Evolutionary conservation across 2,329 filamentous ascomycete species (phyloP), one percentile per base, ranked within the genome.

Genomic region (Epichloe amarillans): DNA sequence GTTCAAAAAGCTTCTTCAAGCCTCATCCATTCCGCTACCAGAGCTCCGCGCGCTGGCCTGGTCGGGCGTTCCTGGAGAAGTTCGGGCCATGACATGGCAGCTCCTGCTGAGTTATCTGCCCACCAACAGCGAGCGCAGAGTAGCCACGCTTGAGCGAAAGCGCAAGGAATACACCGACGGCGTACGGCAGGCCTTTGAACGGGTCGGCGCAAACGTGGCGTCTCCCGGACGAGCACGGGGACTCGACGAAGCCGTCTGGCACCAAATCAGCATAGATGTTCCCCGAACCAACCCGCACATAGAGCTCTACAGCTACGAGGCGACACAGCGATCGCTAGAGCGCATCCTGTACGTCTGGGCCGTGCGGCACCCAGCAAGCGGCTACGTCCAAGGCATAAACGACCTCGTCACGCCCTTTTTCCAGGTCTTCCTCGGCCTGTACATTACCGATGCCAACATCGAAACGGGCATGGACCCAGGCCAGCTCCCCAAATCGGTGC

Each of bases 61-160:
- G 93, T 93, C 90, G 49, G 93, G 93, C 12, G 79, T 97, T 37
- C 94, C 93, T 0, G 84, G 88, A 60, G 94, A 98, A 70, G 89
- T 98, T 17, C 87, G 94, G 51, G 88, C 93, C 47, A 96, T 98
- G 85, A 93, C 91, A n/a, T 98, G 93, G 93, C 90, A 97, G 67
- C 75, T 98, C 23, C 75, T 98, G 19, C 79, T 98, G 23, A 93
- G 91, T 52, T 98, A 98, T 66, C 77, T 98, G 4, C 93, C 94
- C 1, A 94, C 91, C n/a, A 96, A 89, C 63, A 95, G 89, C 60
- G 94, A 98, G 65, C 79, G 93, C 55, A 81, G 94, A 49, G 87
- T 97, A 7, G 80, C 87, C 0, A 93, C 90, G 0, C 74, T 98
- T 10, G 93, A 98, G 64, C 77, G 93, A 53, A 98, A 98, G 67